These are phyloP conservation scores for Pseudocercospora cruenta DNA, from an alignment of 2,329 filamentous ascomycete species.

Conservation along the genomic window DNA sequence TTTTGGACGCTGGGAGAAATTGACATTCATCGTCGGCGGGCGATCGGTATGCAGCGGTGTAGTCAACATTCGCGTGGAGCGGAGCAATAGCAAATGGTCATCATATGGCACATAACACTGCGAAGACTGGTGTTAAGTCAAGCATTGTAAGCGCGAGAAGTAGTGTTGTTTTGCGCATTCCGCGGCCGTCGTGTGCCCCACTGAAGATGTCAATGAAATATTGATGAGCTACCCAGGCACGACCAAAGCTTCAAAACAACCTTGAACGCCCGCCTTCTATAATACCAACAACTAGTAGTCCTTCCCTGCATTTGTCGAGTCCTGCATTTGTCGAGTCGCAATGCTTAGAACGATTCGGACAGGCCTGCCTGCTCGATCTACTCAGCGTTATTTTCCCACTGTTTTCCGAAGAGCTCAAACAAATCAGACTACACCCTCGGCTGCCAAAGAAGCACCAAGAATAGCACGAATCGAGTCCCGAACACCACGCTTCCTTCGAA, in stretches of 20 bases:
- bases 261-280: background rate
- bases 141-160: background rate
- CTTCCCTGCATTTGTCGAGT: background rate
- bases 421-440: background rate
- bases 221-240: background rate
- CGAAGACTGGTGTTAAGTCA: background rate
- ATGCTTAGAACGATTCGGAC: background rate
- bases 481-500: constrained; percentile 68
- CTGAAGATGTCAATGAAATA: background rate
- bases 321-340: no score
- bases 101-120: no score
- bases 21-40: no score
- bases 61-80: no score
- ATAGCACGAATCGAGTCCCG: constrained; percentile 43
- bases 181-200: no score
- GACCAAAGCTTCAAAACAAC: background rate
- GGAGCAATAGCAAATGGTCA: no score
- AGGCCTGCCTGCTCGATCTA: background rate
- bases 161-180: background rate
- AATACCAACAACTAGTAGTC: background rate
- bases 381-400: background rate
- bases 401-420: background rate
- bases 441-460: constrained; percentile 26
- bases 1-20: no score
- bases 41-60: no score